Evolutionary conservation across 2,329 filamentous ascomycete genomes (phyloP).

Genomic region (Scedosporium boydii): DNA sequence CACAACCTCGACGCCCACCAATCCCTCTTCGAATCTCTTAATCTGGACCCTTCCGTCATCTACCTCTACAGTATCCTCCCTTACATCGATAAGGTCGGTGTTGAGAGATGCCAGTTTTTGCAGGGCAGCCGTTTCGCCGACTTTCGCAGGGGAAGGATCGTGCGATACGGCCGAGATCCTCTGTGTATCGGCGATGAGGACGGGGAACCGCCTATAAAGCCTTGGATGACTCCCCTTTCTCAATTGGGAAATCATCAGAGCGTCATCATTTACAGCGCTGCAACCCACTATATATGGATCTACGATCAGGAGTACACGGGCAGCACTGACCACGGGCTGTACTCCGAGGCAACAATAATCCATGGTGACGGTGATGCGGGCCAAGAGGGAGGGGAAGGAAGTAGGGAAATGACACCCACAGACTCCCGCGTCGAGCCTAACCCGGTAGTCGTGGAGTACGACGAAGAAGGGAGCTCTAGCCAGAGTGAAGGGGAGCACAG

Average conservation of each 20-base stretch:
- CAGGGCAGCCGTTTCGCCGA: background rate
- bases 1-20: constrained; percentile 12
- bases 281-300: constrained; percentile 15
- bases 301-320: constrained; percentile 7
- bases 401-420: background rate
- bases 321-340: constrained; percentile 3
- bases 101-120: constrained; percentile 14
- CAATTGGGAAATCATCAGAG: constrained; percentile 13
- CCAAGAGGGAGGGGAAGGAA: background rate
- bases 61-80: constrained; percentile 18
- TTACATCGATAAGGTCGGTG: constrained; percentile 11
- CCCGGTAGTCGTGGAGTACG: background rate
- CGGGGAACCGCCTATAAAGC: background rate
- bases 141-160: background rate
- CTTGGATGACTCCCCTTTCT: constrained; percentile 10
- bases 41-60: constrained; percentile 13
- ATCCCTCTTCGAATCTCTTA: constrained; percentile 9
- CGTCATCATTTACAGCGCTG: constrained; percentile 17
- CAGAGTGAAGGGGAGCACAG: background rate
- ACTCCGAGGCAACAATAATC: background rate
- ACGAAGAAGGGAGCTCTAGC: background rate
- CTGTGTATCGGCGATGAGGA: background rate
- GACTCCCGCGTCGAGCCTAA: background rate
- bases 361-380: background rate
- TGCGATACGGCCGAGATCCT: background rate